Conservation (phyloP, 1,284 basidiomycete species). For the Marasmius fiardii region DNA sequence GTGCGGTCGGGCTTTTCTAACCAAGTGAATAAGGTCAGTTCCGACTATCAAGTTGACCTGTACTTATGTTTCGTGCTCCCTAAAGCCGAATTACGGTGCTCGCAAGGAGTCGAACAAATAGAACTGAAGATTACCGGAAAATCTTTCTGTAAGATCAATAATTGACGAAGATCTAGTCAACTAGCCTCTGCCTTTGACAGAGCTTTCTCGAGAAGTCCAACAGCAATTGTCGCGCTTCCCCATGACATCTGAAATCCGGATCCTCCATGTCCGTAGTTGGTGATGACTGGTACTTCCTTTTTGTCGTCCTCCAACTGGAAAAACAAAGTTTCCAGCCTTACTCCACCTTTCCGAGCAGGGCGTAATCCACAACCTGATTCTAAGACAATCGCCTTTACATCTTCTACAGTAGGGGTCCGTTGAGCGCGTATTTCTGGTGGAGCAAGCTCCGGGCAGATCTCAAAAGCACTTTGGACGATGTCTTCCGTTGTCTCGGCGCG, state of each 20-base stretch:
- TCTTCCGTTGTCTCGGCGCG: slow-evolving; percentile 46
- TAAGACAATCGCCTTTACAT: slow-evolving; percentile 57
- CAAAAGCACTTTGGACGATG: slow-evolving; percentile 48
- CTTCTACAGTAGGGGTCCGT: slow-evolving; percentile 47
- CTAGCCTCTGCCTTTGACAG: too few relatives aligned
- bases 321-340: slow-evolving; percentile 64
- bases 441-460: slow-evolving; percentile 52
- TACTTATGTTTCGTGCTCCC: too few relatives aligned
- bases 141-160: too few relatives aligned
- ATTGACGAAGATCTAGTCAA: too few relatives aligned
- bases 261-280: slow-evolving; percentile 70
- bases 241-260: slow-evolving; percentile 73
- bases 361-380: slow-evolving; percentile 73
- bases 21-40: too few relatives aligned
- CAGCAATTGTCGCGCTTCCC: slow-evolving; percentile 60
- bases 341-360: slow-evolving; percentile 65
- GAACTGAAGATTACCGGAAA: too few relatives aligned
- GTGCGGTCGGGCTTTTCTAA: too few relatives aligned
- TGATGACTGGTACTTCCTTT: slow-evolving; percentile 37
- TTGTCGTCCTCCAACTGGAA: slow-evolving; percentile 22
- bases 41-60: too few relatives aligned
- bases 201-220: slow-evolving; percentile 51
- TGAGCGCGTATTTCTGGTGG: slow-evolving; percentile 39
- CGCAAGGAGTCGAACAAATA: too few relatives aligned
- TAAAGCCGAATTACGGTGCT: too few relatives aligned